Evolutionary conservation across 352 stramenopile genomes (phyloP).

Genomic region (Aphanomyces stellatus): DNA sequence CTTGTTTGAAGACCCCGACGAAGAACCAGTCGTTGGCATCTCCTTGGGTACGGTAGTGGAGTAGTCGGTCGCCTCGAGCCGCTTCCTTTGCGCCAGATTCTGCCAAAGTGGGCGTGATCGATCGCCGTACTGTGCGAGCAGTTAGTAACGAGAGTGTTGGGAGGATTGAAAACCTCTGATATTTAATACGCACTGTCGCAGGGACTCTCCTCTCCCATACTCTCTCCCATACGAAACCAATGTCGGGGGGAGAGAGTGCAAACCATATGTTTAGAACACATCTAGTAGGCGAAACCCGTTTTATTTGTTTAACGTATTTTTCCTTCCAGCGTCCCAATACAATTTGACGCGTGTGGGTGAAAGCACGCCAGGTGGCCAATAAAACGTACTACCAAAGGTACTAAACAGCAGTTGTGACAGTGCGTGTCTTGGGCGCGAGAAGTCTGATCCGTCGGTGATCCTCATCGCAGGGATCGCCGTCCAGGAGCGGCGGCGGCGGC

Average conservation of each 20-base stretch:
- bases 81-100: not conserved
- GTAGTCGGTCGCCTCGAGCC: not conserved
- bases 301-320: no score
- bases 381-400: no score
- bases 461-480: no score
- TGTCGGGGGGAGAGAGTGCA: not conserved
- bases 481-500: no score
- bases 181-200: not conserved
- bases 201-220: not conserved
- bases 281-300: no score
- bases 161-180: not conserved
- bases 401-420: no score
- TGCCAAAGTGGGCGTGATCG: not conserved
- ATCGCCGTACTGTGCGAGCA: not conserved
- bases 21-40: slow-evolving; percentile 18
- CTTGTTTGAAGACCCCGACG: slow-evolving; percentile 4
- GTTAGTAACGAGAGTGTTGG: slow-evolving; percentile 3
- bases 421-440: no score
- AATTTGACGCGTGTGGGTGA: no score
- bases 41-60: not conserved
- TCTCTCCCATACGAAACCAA: not conserved
- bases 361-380: no score
- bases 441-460: no score
- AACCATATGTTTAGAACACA: not conserved
- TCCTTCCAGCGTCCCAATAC: no score